These are phyloP conservation scores for Tylopilus sp. DNA, from an alignment of 768 basidiomycete species.

Conservation along the genomic window DNA sequence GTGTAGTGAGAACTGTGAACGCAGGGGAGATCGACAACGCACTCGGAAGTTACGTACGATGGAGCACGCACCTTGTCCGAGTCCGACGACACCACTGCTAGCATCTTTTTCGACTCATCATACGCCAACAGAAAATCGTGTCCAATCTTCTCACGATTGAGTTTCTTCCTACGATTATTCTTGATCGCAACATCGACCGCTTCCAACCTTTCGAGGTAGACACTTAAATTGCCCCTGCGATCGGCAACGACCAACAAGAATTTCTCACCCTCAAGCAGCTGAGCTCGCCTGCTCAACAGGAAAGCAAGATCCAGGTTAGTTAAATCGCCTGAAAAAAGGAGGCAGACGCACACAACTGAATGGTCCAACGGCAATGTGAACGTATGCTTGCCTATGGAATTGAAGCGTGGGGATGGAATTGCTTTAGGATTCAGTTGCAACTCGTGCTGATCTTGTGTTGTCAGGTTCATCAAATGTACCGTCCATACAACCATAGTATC, in stretches of 20 bases:
- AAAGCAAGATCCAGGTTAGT: background rate
- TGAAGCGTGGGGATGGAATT: constrained; percentile 24
- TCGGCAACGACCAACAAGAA: constrained; percentile 43
- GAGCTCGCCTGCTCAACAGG: constrained; percentile 29
- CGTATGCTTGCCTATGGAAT: background rate
- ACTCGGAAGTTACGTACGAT: rapidly evolving
- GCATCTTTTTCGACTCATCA: constrained; percentile 49
- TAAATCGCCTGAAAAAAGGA: background rate
- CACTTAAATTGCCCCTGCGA: constrained; percentile 28
- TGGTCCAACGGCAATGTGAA: constrained; percentile 21
- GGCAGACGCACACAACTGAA: constrained; percentile 14
- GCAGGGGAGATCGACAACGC: background rate
- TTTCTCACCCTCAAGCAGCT: constrained; percentile 40
- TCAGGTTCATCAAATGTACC: constrained; percentile 27
- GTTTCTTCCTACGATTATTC: constrained; percentile 23
- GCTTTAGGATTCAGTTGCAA: constrained; percentile 22
- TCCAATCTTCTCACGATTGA: constrained; percentile 48
- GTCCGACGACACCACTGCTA: constrained; percentile 42
- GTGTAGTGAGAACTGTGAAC: constrained; percentile 36
- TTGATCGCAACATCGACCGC: constrained; percentile 33
- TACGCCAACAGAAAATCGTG: constrained; percentile 44
- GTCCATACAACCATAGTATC: constrained; percentile 20
- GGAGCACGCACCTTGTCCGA: constrained; percentile 35
- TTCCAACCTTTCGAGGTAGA: constrained; percentile 38
- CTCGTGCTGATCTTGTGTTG: constrained; percentile 25